Evolutionary conservation across 768 basidiomycete genomes (phyloP).

Genomic region (Macrolepiota dolichaula): DNA sequence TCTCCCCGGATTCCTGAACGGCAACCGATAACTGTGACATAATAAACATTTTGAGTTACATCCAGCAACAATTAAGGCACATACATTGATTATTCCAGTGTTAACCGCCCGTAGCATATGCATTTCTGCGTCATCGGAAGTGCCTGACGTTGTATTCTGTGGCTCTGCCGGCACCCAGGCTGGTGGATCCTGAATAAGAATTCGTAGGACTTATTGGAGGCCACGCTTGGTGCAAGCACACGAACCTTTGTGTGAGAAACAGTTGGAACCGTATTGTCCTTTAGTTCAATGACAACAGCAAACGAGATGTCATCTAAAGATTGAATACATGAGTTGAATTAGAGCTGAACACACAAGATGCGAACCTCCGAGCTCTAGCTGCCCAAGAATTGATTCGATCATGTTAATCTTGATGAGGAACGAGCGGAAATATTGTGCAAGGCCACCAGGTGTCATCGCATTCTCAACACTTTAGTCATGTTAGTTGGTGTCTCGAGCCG

Average conservation of each 20-base stretch:
- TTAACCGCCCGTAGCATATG: slow-evolving; percentile 79
- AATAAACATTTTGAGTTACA: not conserved
- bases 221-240: not conserved
- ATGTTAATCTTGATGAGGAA: slow-evolving; percentile 79
- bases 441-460: slow-evolving; percentile 60
- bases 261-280: slow-evolving; percentile 59
- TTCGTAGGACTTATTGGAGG: not conserved
- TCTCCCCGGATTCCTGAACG: slow-evolving; percentile 78
- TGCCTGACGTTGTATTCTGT: slow-evolving; percentile 66
- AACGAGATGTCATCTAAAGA: slow-evolving; percentile 69
- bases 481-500: not conserved
- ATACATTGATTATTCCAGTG: slow-evolving; percentile 78
- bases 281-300: slow-evolving; percentile 77
- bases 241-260: slow-evolving; percentile 44
- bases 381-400: slow-evolving; percentile 69
- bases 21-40: slow-evolving; percentile 60
- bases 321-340: not conserved
- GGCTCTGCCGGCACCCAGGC: slow-evolving; percentile 77
- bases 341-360: not conserved
- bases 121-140: slow-evolving; percentile 63
- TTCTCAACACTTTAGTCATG: slow-evolving; percentile 53
- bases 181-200: slow-evolving; percentile 50
- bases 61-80: slow-evolving; percentile 16
- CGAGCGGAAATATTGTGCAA: slow-evolving; percentile 77
- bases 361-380: slow-evolving; percentile 53